Conservation (phyloP, 345 rosid species). For the Boechera divaricarpa region DNA sequence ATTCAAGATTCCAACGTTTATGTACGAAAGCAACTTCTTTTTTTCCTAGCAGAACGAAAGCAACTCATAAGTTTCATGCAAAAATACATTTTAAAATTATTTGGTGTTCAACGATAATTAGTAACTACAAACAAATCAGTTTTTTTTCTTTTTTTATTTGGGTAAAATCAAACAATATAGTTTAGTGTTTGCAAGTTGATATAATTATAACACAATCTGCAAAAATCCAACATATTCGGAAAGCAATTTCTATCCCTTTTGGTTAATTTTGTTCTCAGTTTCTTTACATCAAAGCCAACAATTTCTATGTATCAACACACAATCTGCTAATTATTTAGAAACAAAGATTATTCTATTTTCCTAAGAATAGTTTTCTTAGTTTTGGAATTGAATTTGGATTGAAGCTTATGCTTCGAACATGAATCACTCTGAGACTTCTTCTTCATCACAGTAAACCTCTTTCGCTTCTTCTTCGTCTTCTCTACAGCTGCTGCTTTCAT, state of each 20-base stretch:
- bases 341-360: neutral
- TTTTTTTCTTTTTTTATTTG: too few relatives aligned
- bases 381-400: slow-evolving; percentile 49
- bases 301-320: slow-evolving; percentile 37
- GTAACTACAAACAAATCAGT: neutral
- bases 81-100: neutral
- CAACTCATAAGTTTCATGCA: slow-evolving; percentile 4
- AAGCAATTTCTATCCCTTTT: neutral
- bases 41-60: neutral
- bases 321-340: neutral
- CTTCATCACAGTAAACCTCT: slow-evolving; percentile 52
- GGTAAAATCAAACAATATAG: too few relatives aligned
- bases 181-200: slow-evolving; percentile 8
- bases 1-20: slow-evolving; percentile 16
- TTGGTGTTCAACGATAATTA: slow-evolving; percentile 6
- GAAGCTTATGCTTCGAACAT: slow-evolving; percentile 35
- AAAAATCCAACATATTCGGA: slow-evolving; percentile 9
- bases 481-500: slow-evolving; percentile 40
- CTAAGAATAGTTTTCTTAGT: slow-evolving; percentile 37
- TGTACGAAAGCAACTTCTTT: slow-evolving; percentile 21
- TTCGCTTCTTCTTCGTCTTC: slow-evolving; percentile 44
- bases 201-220: slow-evolving; percentile 4
- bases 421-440: slow-evolving; percentile 50
- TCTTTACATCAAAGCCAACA: slow-evolving; percentile 31
- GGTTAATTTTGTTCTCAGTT: slow-evolving; percentile 8